Evolutionary conservation across 148 eudicot species (phyloP).

Genomic region (Agrostemma githago): DNA sequence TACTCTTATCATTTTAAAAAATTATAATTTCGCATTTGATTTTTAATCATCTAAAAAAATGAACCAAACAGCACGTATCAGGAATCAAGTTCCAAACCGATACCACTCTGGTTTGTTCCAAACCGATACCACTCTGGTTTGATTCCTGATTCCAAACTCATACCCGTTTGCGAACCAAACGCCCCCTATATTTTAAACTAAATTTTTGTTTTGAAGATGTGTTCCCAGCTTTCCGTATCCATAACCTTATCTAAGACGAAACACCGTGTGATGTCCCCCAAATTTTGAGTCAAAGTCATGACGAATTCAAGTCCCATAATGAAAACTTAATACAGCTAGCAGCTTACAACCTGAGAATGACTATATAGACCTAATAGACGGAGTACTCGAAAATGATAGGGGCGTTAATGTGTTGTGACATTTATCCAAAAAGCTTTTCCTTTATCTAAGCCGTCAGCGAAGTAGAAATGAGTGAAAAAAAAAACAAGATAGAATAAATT

Average conservation of each 20-base stretch:
- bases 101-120: no score
- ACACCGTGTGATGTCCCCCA: background rate
- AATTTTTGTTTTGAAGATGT: background rate
- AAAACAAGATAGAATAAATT: background rate
- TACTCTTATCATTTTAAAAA: no score
- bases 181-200: background rate
- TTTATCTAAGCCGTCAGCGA: background rate
- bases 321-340: background rate
- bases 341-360: background rate
- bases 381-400: background rate
- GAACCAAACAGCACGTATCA: no score
- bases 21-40: no score
- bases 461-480: background rate
- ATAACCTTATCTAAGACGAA: background rate
- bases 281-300: background rate
- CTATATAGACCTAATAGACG: background rate
- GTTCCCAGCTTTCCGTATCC: background rate
- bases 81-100: no score
- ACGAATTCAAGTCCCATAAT: background rate
- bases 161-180: no score
- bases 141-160: no score
- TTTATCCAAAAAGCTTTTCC: background rate
- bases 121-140: no score
- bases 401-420: background rate
- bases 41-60: no score